Conservation (phyloP, 2,329 filamentous ascomycete genomes). For the Botrytis byssoidea region DNA sequence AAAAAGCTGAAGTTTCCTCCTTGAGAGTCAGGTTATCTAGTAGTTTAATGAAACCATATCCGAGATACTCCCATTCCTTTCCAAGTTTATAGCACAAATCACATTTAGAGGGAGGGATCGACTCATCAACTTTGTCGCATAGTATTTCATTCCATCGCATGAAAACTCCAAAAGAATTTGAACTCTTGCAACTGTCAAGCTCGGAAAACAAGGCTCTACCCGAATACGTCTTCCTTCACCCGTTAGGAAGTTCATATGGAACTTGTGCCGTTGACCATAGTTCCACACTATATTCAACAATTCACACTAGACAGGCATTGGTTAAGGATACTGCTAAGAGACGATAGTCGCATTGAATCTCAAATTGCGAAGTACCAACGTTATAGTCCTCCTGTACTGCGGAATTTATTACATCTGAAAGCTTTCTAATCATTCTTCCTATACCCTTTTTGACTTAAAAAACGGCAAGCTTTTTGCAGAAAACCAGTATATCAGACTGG, state of each 20-base stretch:
- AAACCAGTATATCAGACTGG: too few species aligned
- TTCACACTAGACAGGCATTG: background rate
- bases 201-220: background rate
- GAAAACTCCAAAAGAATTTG: background rate
- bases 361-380: too few species aligned
- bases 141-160: background rate
- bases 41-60: background rate
- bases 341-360: background rate
- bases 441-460: background rate
- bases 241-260: too few species aligned
- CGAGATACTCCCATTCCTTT: background rate
- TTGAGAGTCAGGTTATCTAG: background rate
- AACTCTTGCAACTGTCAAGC: background rate
- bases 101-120: background rate
- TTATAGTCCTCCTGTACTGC: background rate
- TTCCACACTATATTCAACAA: background rate
- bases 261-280: background rate
- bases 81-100: background rate
- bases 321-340: background rate
- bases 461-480: background rate
- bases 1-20: background rate
- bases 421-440: background rate
- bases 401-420: background rate
- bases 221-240: background rate
- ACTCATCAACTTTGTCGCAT: background rate